phyloP scores from a whole-genome alignment of 1,139 yeast genomes.

The Zygosaccharomyces sapae region DNA sequence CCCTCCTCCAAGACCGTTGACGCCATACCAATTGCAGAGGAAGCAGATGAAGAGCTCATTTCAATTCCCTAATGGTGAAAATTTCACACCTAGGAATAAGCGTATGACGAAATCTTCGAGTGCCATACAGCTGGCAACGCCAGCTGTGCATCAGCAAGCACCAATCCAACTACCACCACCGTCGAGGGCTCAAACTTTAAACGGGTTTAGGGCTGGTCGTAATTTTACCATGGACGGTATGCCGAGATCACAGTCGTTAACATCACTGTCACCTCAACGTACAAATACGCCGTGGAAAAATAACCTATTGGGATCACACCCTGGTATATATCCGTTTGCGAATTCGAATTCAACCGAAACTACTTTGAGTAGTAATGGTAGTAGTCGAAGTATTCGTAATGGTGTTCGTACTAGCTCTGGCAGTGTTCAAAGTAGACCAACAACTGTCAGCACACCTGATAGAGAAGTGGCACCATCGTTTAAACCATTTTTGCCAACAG shows the following conservation, averaged over 20 bases:
- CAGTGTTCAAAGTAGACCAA: slow-evolving; percentile 1
- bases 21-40: slow-evolving; percentile 33
- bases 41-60: slow-evolving; percentile 30
- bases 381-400: background rate
- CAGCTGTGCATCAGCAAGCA: background rate
- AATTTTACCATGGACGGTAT: background rate
- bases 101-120: slow-evolving; percentile 13
- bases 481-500: background rate
- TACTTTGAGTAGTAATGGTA: slow-evolving; percentile 1
- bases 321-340: background rate
- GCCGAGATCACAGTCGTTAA: slow-evolving; percentile 4
- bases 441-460: slow-evolving; percentile 4
- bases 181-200: background rate
- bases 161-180: background rate
- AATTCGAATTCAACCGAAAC: slow-evolving; percentile 1
- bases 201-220: background rate
- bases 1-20: slow-evolving; percentile 9
- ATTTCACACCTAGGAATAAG: slow-evolving; percentile 29
- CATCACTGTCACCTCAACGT: background rate
- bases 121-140: slow-evolving; percentile 3
- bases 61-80: slow-evolving; percentile 35
- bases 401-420: background rate
- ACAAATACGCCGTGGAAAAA: background rate
- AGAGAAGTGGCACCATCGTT: background rate
- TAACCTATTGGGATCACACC: background rate